Evolutionary conservation across 306 rosid genomes (phyloP).

Genomic region (Rosa persica): DNA sequence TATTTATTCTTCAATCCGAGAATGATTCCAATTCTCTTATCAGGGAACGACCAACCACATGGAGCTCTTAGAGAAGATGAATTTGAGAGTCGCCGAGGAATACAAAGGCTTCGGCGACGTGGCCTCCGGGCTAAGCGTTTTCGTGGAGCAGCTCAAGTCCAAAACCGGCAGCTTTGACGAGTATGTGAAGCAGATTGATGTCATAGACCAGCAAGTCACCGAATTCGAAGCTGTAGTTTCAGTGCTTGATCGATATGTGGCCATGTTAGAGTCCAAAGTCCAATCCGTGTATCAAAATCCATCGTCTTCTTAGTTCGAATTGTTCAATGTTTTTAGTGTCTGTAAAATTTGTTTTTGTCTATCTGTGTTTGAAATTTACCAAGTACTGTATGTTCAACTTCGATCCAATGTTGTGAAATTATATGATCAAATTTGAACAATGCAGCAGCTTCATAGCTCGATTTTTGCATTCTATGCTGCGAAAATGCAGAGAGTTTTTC

Average conservation of each 20-base stretch:
- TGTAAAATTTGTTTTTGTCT: not conserved
- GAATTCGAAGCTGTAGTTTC: slow-evolving; percentile 87
- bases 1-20: not conserved
- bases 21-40: not conserved
- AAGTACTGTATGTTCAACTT: not conserved
- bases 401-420: not conserved
- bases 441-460: not conserved
- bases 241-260: slow-evolving; percentile 69
- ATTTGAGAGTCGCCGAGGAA: slow-evolving; percentile 70
- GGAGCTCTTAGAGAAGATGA: slow-evolving; percentile 89
- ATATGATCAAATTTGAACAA: not conserved
- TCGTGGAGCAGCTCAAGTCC: slow-evolving; percentile 78
- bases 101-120: slow-evolving; percentile 76
- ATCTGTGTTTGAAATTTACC: too few species aligned
- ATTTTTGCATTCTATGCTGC: too few species aligned
- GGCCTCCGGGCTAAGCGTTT: slow-evolving; percentile 87
- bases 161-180: slow-evolving; percentile 73
- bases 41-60: slow-evolving; percentile 82
- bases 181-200: slow-evolving; percentile 68
- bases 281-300: slow-evolving; percentile 42
- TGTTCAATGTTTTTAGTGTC: not conserved
- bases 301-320: slow-evolving; percentile 26
- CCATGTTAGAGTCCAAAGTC: slow-evolving; percentile 68
- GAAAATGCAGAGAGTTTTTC: not conserved
- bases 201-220: slow-evolving; percentile 74